phyloP scores from a whole-genome alignment of 75 land plant species.

The Azolla pinnata region DNA sequence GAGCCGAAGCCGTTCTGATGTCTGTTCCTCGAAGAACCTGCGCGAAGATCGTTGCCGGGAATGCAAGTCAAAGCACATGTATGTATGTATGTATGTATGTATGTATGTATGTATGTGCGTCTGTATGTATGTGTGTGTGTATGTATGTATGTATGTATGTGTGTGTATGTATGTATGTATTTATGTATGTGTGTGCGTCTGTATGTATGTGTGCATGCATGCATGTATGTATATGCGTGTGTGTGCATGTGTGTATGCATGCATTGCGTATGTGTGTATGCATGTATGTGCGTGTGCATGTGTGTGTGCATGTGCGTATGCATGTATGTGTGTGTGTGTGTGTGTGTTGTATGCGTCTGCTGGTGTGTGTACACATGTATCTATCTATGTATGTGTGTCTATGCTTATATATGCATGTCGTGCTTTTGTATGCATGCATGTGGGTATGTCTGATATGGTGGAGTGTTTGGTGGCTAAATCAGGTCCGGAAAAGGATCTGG shows the following conservation, averaged over 20 bases:
- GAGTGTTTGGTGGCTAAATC: too few relatives aligned
- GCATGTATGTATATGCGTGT: not conserved
- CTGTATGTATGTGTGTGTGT: not conserved
- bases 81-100: not conserved
- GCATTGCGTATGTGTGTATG: constrained; percentile 2
- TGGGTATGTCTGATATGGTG: not conserved
- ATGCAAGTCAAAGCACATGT: not conserved
- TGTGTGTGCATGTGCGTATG: constrained; percentile 6
- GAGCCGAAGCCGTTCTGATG: too few relatives aligned
- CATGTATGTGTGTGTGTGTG: not conserved
- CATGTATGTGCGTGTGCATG: constrained; percentile 3
- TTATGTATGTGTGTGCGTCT: not conserved
- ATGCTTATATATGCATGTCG: not conserved
- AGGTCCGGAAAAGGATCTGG: too few relatives aligned
- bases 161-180: constrained; percentile 1
- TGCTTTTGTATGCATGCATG: not conserved
- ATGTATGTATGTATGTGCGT: not conserved
- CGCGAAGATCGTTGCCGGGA: too few relatives aligned
- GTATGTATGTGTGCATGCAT: not conserved
- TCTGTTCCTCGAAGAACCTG: too few relatives aligned
- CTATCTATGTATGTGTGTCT: constrained; percentile 2
- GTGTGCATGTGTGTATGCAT: not conserved
- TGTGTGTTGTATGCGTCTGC: not conserved
- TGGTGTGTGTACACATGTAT: not conserved
- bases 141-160: not conserved